A percentile compares a stretch with the other conserved stretches of the same genome.
Evolutionary conservation across 768 basidiomycete genomes (phyloP).

Genomic region (Nevesoporus exiguus): DNA sequence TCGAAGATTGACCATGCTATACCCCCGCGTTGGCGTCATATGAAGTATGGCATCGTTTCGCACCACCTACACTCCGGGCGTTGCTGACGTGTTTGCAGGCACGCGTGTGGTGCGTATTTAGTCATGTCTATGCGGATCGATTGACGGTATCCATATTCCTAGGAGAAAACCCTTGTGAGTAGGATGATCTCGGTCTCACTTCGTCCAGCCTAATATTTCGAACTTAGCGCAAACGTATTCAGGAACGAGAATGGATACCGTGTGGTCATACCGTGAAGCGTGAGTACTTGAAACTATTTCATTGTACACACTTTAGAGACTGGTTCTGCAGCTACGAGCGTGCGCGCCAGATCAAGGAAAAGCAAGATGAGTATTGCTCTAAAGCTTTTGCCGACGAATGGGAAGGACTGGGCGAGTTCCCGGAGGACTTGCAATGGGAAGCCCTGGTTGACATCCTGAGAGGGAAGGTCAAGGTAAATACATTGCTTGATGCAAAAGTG

Average conservation of each 20-base stretch:
- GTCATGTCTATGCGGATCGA: slow-evolving; percentile 2
- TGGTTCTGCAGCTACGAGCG: slow-evolving; percentile 46
- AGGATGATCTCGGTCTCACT: not conserved
- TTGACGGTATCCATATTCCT: not conserved
- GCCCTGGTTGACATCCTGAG: slow-evolving; percentile 66
- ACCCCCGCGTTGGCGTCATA: slow-evolving; percentile 61
- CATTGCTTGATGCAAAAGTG: not conserved
- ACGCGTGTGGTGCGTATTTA: slow-evolving; percentile 52
- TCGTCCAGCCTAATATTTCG: not conserved
- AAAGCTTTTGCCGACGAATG: slow-evolving; percentile 46
- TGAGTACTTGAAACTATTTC: not conserved
- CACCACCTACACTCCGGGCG: not conserved
- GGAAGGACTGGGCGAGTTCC: slow-evolving; percentile 51
- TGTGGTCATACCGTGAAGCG: slow-evolving; percentile 68
- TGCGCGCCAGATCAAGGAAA: slow-evolving; percentile 60
- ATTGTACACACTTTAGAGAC: not conserved
- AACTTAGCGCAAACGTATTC: slow-evolving; percentile 31
- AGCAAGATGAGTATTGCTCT: slow-evolving; percentile 65
- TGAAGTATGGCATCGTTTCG: slow-evolving; percentile 50
- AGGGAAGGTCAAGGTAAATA: slow-evolving; percentile 65
- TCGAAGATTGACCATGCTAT: slow-evolving; percentile 30
- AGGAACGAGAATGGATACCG: slow-evolving; percentile 56
- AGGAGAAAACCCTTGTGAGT: slow-evolving; percentile 57
- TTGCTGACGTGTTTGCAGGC: slow-evolving; percentile 36
- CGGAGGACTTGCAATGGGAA: slow-evolving; percentile 68